phyloP scores from a whole-genome alignment of 805 yeast species.

The Suhomyces tanzawaensis region DNA sequence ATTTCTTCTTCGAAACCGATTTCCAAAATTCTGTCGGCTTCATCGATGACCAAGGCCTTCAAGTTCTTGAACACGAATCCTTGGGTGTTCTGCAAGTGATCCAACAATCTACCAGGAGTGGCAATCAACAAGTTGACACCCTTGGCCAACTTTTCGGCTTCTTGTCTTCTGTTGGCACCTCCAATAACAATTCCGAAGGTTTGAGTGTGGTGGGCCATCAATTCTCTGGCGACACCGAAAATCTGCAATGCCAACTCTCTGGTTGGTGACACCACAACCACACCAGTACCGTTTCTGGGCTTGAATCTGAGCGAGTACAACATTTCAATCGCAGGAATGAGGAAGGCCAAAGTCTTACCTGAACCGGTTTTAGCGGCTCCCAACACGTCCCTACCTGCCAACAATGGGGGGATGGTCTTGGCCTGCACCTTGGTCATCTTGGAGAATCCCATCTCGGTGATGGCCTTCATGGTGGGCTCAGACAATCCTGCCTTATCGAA shows the following conservation, averaged over 20 bases:
- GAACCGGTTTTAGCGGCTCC: slow-evolving; percentile 99
- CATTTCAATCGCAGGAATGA: slow-evolving; percentile 93
- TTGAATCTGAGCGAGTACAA: slow-evolving; percentile 87
- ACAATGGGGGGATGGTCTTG: slow-evolving; percentile 90
- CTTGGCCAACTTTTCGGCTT: slow-evolving; percentile 88
- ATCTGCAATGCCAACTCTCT: slow-evolving; percentile 97
- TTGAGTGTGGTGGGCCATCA: slow-evolving; percentile 87
- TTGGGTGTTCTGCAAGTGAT: slow-evolving; percentile 92
- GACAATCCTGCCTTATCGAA: slow-evolving; percentile 58
- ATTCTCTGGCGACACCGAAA: slow-evolving; percentile 95
- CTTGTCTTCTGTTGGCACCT: slow-evolving; percentile 96
- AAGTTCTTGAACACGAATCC: slow-evolving; percentile 94
- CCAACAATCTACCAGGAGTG: slow-evolving; percentile 95
- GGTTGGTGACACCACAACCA: slow-evolving; percentile 92
- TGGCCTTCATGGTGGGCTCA: slow-evolving; percentile 77
- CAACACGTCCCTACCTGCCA: slow-evolving; percentile 95
- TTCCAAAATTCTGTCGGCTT: slow-evolving; percentile 96
- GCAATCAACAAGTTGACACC: slow-evolving; percentile 95
- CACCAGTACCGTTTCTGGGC: slow-evolving; percentile 98
- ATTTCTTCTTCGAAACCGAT: slow-evolving; percentile 99
- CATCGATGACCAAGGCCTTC: slow-evolving; percentile 92
- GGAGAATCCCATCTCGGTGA: slow-evolving; percentile 84
- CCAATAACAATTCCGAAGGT: slow-evolving; percentile 97
- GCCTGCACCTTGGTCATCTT: slow-evolving; percentile 95
- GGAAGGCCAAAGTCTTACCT: slow-evolving; percentile 94